A percentile compares a stretch with the other conserved stretches of the same genome.
Evolutionary conservation across 352 stramenopile genomes (phyloP).

Genomic region (Globisporangium orthogonon): DNA sequence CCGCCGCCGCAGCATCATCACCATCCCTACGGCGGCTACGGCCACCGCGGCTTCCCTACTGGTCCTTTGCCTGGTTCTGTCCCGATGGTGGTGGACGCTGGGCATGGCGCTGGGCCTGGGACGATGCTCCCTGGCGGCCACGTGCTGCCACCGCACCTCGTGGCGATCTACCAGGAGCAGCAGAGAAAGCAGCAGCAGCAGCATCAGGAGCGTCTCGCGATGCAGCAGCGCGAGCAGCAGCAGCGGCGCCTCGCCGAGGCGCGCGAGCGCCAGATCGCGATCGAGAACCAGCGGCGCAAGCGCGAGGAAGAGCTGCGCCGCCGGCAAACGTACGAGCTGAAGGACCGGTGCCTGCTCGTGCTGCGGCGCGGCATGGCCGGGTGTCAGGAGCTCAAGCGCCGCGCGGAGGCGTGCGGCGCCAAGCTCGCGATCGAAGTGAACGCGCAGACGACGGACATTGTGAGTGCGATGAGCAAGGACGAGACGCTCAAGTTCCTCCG

Average conservation of each 20-base stretch:
- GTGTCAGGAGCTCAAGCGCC: conserved; percentile 60
- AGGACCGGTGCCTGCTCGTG: conserved; percentile 58
- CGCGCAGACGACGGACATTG: conserved; percentile 69
- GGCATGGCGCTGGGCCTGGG: not conserved
- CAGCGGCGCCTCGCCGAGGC: not conserved
- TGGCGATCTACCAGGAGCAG: conserved; percentile 18
- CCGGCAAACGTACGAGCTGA: conserved; percentile 40
- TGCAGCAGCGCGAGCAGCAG: conserved; percentile 13
- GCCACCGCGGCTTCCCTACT: not conserved
- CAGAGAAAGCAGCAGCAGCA: conserved; percentile 11
- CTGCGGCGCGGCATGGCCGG: conserved; percentile 63
- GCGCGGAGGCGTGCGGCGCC: conserved; percentile 49
- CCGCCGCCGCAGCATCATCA: conserved; percentile 5
- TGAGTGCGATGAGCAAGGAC: conserved; percentile 50
- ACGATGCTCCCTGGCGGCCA: not conserved
- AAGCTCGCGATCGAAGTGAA: conserved; percentile 76
- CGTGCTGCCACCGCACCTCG: conserved; percentile 19
- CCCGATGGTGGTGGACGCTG: not conserved
- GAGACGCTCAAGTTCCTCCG: conserved; percentile 73
- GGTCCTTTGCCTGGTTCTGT: not conserved
- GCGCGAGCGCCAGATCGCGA: conserved; percentile 6
- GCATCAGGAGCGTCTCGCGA: not conserved
- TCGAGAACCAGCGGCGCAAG: conserved; percentile 12
- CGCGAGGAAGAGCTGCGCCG: conserved; percentile 14
- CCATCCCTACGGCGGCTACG: conserved; percentile 7